Percentiles rank a stretch among this genome's conserved stretches.
Evolutionary conservation across 768 basidiomycete species (phyloP).

Genomic region (Boletus fagicola): DNA sequence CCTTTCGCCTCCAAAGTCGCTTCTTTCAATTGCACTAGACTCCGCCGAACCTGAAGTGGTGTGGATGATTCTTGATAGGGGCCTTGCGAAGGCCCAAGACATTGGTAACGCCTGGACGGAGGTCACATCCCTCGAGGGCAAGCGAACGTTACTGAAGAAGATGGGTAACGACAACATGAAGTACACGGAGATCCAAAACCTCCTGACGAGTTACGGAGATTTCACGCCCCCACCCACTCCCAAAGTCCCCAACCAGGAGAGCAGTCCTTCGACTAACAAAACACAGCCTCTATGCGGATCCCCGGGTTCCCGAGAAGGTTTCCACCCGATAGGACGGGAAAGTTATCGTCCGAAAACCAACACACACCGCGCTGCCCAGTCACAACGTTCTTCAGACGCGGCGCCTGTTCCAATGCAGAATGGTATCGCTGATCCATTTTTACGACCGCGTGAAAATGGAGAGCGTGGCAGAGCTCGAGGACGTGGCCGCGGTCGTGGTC

Average conservation of each 20-base stretch:
- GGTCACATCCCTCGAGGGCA: constrained; percentile 40
- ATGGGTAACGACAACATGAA: constrained; percentile 33
- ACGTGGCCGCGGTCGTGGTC: constrained; percentile 41
- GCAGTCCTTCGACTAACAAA: constrained; percentile 12
- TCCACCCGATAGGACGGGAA: constrained; percentile 12
- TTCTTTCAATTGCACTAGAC: constrained; percentile 56
- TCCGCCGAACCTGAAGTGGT: constrained; percentile 63
- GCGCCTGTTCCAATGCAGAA: constrained; percentile 11
- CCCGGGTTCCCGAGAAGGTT: constrained; percentile 2
- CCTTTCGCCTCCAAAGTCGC: constrained; percentile 37
- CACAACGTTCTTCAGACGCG: constrained; percentile 3
- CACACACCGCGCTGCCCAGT: neutral
- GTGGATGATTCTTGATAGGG: constrained; percentile 60
- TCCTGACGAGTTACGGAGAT: constrained; percentile 51
- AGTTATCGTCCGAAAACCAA: constrained; percentile 6
- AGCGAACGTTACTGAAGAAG: constrained; percentile 25
- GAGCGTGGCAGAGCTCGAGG: constrained; percentile 40
- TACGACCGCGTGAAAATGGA: constrained; percentile 15
- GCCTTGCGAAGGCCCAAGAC: constrained; percentile 48
- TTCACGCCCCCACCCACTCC: constrained; percentile 47
- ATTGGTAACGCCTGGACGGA: constrained; percentile 51
- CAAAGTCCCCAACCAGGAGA: constrained; percentile 11
- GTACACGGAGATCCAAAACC: constrained; percentile 49
- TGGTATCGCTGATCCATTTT: constrained; percentile 8
- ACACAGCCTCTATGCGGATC: constrained; percentile 14